Evolutionary conservation across 2,329 filamentous ascomycete species (phyloP), one percentile per base, ranked within the genome.

Genomic region (Botryotinia narcissicola): DNA sequence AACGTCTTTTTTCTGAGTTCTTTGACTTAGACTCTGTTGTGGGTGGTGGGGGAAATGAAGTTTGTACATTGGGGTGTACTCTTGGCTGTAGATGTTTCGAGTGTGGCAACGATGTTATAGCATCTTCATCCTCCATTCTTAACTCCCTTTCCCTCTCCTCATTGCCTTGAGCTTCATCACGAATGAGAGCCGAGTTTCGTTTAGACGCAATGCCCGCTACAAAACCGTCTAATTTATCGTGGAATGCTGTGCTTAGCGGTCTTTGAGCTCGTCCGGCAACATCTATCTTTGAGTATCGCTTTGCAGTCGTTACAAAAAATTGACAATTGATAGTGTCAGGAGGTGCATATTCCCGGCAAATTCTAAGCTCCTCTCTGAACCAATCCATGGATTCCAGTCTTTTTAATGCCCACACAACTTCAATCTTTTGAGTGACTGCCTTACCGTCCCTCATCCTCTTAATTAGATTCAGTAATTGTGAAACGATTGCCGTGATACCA

Each of bases 371-470:
- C 83, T 98, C 95, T 77, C 93, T 93, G 86, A 98, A 98, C 95
- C 95, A 98, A 81, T 98, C 94, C 90, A 98, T 94, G 1, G 94
- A 93, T 82, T 98, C 95, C 22, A 96, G 90, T 73, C 93, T 90
- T 83, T 96, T 97, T 77, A 98, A 85, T 8, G 95, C 91, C 95
- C 95, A 98, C n/a, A 98, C 89, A 1, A 98, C 93, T 25, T 96
- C 92, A 8, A 98, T 92, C 76, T 92, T 93, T 81, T 92, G 93
- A 2, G 95, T 98, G 62, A 97, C 93, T 48, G 95, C 95, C 82
- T 97, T 97, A 68, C 94, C 93, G 80, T 97, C 95, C 74, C 94
- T 91, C 92, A 98, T 97, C 74, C 94, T 91, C 84, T 97, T 98
- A 84, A 98, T 97, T n/a, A 98, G 85, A 77, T 97, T 93, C 35